These are phyloP conservation scores for Spergularia marina DNA, from an alignment of 148 eudicot genomes.

Conservation along the genomic window DNA sequence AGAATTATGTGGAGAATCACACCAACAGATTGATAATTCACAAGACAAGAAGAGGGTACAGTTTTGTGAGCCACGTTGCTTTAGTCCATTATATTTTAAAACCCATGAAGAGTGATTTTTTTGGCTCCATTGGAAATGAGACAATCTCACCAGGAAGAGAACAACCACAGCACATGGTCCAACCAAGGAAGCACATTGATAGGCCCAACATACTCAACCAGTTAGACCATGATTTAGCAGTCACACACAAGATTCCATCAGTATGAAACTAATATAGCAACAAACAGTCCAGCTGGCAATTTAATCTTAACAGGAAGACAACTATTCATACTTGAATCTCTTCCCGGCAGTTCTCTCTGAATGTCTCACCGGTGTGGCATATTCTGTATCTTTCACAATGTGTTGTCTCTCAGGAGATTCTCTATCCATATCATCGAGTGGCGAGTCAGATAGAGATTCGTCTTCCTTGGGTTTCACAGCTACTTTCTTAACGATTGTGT, in stretches of 20 bases:
- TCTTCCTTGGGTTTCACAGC: slow-evolving; percentile 28
- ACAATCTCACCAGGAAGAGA: neutral
- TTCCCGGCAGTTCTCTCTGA: slow-evolving; percentile 81
- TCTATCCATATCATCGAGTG: slow-evolving; percentile 41
- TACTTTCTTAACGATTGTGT: slow-evolving; percentile 30
- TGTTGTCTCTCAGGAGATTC: slow-evolving; percentile 42
- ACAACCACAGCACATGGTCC: neutral
- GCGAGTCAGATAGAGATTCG: slow-evolving; percentile 29
- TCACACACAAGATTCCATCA: neutral
- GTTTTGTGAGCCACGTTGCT: too few species aligned
- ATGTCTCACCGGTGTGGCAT: slow-evolving; percentile 64
- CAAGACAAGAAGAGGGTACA: too few species aligned
- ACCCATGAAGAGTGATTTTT: too few species aligned
- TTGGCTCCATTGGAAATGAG: too few species aligned
- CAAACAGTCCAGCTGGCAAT: neutral
- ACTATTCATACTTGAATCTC: slow-evolving; percentile 55
- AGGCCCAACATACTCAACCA: neutral
- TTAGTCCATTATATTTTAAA: too few species aligned
- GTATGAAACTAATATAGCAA: neutral
- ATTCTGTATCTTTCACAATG: slow-evolving; percentile 28
- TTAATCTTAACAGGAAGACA: slow-evolving; percentile 1
- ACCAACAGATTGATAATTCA: too few species aligned
- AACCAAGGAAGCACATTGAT: neutral
- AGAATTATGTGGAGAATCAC: too few species aligned
- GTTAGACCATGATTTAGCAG: neutral